Conservation (phyloP, 768 basidiomycete genomes). For the Kwoniella dendrophila region DNA sequence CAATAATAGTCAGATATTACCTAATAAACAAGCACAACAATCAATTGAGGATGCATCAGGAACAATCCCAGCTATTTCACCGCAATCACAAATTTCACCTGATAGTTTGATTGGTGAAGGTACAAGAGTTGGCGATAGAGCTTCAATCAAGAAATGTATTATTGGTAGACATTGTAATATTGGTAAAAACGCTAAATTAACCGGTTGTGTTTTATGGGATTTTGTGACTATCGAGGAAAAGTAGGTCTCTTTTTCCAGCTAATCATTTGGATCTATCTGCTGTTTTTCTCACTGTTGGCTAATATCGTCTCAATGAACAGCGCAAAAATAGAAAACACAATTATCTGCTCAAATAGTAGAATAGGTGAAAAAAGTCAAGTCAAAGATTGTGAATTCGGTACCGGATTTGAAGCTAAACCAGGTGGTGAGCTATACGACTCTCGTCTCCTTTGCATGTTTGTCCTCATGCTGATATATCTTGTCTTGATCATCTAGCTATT, state of each 20-base stretch:
- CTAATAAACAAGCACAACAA: neutral
- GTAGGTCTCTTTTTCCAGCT: slow-evolving; percentile 58
- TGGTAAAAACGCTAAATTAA: slow-evolving; percentile 79
- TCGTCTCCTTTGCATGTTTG: neutral
- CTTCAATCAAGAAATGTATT: slow-evolving; percentile 75
- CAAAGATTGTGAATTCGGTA: slow-evolving; percentile 57
- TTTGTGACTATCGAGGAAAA: slow-evolving; percentile 87
- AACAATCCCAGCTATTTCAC: slow-evolving; percentile 68
- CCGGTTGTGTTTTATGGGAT: slow-evolving; percentile 80
- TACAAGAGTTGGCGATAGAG: slow-evolving; percentile 76
- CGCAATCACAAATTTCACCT: slow-evolving; percentile 76
- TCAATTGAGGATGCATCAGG: slow-evolving; percentile 26
- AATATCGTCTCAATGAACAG: slow-evolving; percentile 21
- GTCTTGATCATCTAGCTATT: slow-evolving; percentile 25
- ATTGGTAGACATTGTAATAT: slow-evolving; percentile 82
- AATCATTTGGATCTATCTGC: slow-evolving; percentile 1
- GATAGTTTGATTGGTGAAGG: slow-evolving; percentile 82
- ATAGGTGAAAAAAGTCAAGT: slow-evolving; percentile 55
- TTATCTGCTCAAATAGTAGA: slow-evolving; percentile 54
- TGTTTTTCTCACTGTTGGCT: neutral
- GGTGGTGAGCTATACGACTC: slow-evolving; percentile 39
- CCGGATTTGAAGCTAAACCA: slow-evolving; percentile 52
- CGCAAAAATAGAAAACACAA: slow-evolving; percentile 55
- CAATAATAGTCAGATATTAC: neutral
- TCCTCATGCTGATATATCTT: neutral